A percentile compares a stretch with the other conserved stretches of the same genome.
phyloP scores from a whole-genome alignment of 495 filamentous ascomycete genomes.

The Halenospora varia region DNA sequence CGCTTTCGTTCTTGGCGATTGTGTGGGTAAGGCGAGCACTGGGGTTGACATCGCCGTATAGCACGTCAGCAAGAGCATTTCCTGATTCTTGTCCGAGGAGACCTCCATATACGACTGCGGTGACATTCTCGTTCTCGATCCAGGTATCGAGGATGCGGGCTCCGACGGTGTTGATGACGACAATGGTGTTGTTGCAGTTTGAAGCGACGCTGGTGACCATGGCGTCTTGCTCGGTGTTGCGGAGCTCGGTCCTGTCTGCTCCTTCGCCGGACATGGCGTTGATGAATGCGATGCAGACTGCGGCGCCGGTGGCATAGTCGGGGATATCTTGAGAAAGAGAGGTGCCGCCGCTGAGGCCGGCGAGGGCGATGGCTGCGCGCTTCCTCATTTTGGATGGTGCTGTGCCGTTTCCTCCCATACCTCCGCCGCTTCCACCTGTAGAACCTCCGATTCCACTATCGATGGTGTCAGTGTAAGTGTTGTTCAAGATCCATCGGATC shows the following conservation, averaged over 20 bases:
- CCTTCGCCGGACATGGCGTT: neutral
- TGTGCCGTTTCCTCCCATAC: too few species aligned
- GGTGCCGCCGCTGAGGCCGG: too few species aligned
- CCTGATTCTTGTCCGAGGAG: slow-evolving; percentile 86
- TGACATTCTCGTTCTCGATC: slow-evolving; percentile 62
- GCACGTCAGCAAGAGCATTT: slow-evolving; percentile 79
- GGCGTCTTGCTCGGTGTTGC: slow-evolving; percentile 8
- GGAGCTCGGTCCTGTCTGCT: neutral
- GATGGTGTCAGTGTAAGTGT: too few species aligned
- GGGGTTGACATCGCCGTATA: slow-evolving; percentile 85
- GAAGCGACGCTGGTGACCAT: slow-evolving; percentile 72
- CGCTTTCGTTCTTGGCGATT: slow-evolving; percentile 64
- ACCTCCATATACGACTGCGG: slow-evolving; percentile 82
- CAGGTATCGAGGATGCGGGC: slow-evolving; percentile 70
- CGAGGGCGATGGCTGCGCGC: too few species aligned
- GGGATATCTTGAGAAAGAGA: too few species aligned
- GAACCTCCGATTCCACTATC: too few species aligned
- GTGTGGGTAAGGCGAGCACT: slow-evolving; percentile 36
- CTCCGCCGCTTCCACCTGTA: too few species aligned
- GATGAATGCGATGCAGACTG: neutral
- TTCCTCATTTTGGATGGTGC: too few species aligned
- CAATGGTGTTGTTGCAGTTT: slow-evolving; percentile 81
- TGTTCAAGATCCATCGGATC: too few species aligned
- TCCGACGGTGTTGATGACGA: slow-evolving; percentile 79
- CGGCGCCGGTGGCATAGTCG: too few species aligned